Evolutionary conservation across 345 rosid genomes (phyloP).

Genomic region (Sisymbrium irio): DNA sequence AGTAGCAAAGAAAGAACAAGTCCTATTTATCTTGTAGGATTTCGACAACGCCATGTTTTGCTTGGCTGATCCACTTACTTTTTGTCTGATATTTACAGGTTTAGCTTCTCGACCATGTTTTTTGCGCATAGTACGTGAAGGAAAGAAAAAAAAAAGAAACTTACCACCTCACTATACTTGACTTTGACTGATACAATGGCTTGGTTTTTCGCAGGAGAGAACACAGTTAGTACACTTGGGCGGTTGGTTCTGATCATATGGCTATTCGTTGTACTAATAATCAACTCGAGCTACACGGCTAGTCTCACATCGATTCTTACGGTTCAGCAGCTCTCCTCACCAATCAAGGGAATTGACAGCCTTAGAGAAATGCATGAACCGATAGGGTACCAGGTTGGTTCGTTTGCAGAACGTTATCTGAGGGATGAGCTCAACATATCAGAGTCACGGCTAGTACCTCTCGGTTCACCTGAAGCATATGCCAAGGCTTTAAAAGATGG

Average conservation of each 20-base stretch:
- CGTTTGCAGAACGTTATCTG: slow-evolving; percentile 78
- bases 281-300: slow-evolving; percentile 97
- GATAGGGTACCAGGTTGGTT: slow-evolving; percentile 85
- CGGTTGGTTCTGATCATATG: slow-evolving; percentile 80
- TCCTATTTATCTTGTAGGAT: not conserved
- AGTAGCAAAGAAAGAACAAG: not conserved
- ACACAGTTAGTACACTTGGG: slow-evolving; percentile 78
- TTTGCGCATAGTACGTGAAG: slow-evolving; percentile 79
- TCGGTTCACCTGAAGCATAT: slow-evolving; percentile 82
- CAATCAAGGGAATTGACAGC: slow-evolving; percentile 73
- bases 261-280: slow-evolving; percentile 88
- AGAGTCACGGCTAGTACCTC: slow-evolving; percentile 64
- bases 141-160: not conserved
- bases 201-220: slow-evolving; percentile 65
- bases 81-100: slow-evolving; percentile 63
- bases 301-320: slow-evolving; percentile 92
- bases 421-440: slow-evolving; percentile 70
- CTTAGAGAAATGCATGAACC: slow-evolving; percentile 60
- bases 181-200: slow-evolving; percentile 23
- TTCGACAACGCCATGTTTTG: not conserved
- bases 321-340: slow-evolving; percentile 84
- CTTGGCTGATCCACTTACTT: slow-evolving; percentile 29
- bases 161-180: not conserved
- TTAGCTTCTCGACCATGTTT: slow-evolving; percentile 92
- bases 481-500: slow-evolving; percentile 66